Conservation (phyloP, 1,139 yeast species). For the Pichia sp. region DNA sequence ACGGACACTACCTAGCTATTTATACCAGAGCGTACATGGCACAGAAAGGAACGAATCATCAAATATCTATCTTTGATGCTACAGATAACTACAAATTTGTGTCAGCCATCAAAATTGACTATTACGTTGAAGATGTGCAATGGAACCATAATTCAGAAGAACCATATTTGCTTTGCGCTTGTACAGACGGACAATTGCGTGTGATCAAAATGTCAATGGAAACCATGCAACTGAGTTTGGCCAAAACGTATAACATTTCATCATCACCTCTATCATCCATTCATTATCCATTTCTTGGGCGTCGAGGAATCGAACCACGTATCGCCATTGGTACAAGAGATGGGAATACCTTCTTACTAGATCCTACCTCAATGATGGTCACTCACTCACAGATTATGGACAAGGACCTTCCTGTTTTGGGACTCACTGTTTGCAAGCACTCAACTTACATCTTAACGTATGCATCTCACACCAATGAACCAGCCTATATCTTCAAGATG, state of each 20-base stretch:
- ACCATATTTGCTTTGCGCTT: slow-evolving; percentile 4
- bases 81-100: slow-evolving; percentile 2
- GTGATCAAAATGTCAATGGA: slow-evolving; percentile 1
- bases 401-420: slow-evolving; percentile 9
- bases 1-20: slow-evolving; percentile 9
- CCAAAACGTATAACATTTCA: slow-evolving; percentile 7
- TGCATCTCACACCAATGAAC: slow-evolving; percentile 2
- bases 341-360: slow-evolving; percentile 13
- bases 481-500: slow-evolving; percentile 1
- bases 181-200: slow-evolving; percentile 10
- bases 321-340: slow-evolving; percentile 14
- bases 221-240: background rate
- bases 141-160: slow-evolving; percentile 6
- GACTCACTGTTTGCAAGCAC: slow-evolving; percentile 3
- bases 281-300: background rate
- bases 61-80: slow-evolving; percentile 5
- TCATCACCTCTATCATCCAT: slow-evolving; percentile 13
- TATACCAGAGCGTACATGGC: slow-evolving; percentile 4
- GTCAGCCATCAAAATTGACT: background rate
- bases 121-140: slow-evolving; percentile 7
- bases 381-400: slow-evolving; percentile 6
- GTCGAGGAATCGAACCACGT: background rate
- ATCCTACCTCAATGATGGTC: slow-evolving; percentile 9
- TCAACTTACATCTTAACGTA: slow-evolving; percentile 1
- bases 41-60: background rate